Evolutionary conservation across 352 stramenopile species (phyloP).

Genomic region (Pythium volutum): DNA sequence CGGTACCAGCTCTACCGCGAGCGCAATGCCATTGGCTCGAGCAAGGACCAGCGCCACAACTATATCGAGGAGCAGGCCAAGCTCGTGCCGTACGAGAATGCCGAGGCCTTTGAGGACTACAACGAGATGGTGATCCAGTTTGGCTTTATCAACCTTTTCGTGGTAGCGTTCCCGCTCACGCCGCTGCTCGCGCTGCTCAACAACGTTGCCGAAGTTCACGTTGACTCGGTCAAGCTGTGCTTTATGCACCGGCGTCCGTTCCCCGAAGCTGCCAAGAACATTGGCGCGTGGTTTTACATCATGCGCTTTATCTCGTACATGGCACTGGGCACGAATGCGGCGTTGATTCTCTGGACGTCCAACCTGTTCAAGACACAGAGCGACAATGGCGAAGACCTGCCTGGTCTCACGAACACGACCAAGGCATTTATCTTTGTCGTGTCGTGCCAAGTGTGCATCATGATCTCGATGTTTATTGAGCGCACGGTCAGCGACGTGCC

Average conservation of each 20-base stretch:
- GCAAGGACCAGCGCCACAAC: slow-evolving; percentile 48
- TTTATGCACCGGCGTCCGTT: slow-evolving; percentile 77
- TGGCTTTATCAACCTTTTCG: slow-evolving; percentile 94
- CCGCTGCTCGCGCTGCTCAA: slow-evolving; percentile 88
- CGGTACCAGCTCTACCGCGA: slow-evolving; percentile 61
- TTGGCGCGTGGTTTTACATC: slow-evolving; percentile 92
- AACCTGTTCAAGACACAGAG: slow-evolving; percentile 41
- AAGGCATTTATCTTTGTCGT: slow-evolving; percentile 72
- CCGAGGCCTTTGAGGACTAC: slow-evolving; percentile 87
- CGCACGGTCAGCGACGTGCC: slow-evolving; percentile 55
- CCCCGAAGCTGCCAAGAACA: slow-evolving; percentile 76
- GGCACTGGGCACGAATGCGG: slow-evolving; percentile 71
- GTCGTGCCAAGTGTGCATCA: slow-evolving; percentile 64
- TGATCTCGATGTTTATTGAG: slow-evolving; percentile 62
- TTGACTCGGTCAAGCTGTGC: slow-evolving; percentile 86
- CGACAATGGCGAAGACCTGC: slow-evolving; percentile 29
- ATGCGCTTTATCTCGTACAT: slow-evolving; percentile 81
- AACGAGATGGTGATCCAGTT: slow-evolving; percentile 94
- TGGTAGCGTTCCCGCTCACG: slow-evolving; percentile 91
- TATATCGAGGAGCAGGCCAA: slow-evolving; percentile 85
- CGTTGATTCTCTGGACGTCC: slow-evolving; percentile 83
- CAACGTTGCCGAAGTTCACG: slow-evolving; percentile 90
- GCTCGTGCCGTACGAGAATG: slow-evolving; percentile 75
- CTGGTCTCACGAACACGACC: slow-evolving; percentile 26
- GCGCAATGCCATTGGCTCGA: slow-evolving; percentile 21